Evolutionary conservation across 2,329 filamentous ascomycete species (phyloP).

Genomic region (Cladosporium sp.): DNA sequence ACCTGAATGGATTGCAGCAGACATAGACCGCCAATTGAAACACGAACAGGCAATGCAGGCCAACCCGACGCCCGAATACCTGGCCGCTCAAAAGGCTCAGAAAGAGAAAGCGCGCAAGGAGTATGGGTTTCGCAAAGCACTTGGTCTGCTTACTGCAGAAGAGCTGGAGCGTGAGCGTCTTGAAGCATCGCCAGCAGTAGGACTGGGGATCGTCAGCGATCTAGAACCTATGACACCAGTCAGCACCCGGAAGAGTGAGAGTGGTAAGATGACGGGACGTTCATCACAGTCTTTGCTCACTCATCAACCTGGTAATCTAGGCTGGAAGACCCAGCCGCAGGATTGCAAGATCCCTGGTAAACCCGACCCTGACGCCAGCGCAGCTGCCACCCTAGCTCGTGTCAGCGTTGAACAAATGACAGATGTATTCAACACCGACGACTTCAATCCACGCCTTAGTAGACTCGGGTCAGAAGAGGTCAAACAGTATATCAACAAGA

Average conservation of each 20-base stretch:
- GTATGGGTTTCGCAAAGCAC: background rate
- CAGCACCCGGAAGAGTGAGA: background rate
- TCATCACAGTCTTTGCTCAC: background rate
- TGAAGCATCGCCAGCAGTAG: background rate
- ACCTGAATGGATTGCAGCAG: slow-evolving; percentile 6
- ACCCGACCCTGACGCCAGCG: background rate
- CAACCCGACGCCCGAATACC: background rate
- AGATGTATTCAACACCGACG: background rate
- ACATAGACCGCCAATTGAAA: background rate
- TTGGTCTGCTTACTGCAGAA: slow-evolving; percentile 3
- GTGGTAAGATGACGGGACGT: background rate
- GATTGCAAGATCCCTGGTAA: background rate
- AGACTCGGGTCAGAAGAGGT: slow-evolving; percentile 2
- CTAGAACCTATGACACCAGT: background rate
- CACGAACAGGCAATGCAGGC: background rate
- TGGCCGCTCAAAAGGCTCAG: background rate
- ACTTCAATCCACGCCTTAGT: slow-evolving; percentile 6
- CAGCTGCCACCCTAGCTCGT: background rate
- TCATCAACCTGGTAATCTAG: background rate
- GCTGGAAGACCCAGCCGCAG: background rate
- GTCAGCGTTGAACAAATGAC: slow-evolving; percentile 1
- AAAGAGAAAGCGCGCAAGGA: background rate
- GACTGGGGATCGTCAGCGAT: background rate
- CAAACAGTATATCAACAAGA: background rate
- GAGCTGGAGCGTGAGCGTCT: slow-evolving; percentile 6